A percentile compares a stretch with the other conserved stretches of the same genome.
Evolutionary conservation across 176 grass and related monocot genomes (phyloP).

Genomic region (Carex kokanica): DNA sequence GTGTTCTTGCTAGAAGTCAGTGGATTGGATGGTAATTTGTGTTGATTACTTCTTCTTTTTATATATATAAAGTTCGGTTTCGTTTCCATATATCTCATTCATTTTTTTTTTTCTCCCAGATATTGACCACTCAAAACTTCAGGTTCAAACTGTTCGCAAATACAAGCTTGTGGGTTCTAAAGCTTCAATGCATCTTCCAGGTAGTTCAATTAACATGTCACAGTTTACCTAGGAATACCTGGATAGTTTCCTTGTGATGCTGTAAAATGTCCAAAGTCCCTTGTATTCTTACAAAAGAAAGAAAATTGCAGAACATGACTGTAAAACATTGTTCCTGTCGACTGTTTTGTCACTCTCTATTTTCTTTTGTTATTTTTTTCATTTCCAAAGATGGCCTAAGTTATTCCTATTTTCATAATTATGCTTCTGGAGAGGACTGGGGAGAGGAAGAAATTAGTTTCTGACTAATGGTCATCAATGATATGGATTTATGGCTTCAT

Average conservation of each 20-base stretch:
- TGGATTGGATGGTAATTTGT: slow-evolving; percentile 51
- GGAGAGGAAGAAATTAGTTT: neutral
- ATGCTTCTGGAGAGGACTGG: slow-evolving; percentile 10
- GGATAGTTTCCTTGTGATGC: neutral
- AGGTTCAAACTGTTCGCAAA: slow-evolving; percentile 43
- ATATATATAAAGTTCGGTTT: neutral
- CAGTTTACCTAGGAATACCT: neutral
- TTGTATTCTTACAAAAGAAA: neutral
- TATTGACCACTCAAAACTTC: slow-evolving; percentile 44
- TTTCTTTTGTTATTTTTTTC: slow-evolving; percentile 4
- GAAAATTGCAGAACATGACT: neutral
- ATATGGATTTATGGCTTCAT: slow-evolving; percentile 4
- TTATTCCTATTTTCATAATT: neutral
- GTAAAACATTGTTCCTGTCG: neutral
- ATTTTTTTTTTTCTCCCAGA: slow-evolving; percentile 6
- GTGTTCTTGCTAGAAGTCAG: slow-evolving; percentile 74
- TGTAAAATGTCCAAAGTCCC: neutral
- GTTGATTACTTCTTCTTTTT: neutral
- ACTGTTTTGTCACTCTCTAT: neutral
- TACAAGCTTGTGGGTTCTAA: slow-evolving; percentile 50
- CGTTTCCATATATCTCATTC: slow-evolving; percentile 16
- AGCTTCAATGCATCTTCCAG: slow-evolving; percentile 55
- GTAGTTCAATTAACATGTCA: slow-evolving; percentile 33
- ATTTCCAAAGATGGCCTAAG: neutral
- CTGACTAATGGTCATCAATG: slow-evolving; percentile 9